Base-by-base conservation (phyloP, 768 basidiomycete species). In the Exsudoporus frostii region DNA sequence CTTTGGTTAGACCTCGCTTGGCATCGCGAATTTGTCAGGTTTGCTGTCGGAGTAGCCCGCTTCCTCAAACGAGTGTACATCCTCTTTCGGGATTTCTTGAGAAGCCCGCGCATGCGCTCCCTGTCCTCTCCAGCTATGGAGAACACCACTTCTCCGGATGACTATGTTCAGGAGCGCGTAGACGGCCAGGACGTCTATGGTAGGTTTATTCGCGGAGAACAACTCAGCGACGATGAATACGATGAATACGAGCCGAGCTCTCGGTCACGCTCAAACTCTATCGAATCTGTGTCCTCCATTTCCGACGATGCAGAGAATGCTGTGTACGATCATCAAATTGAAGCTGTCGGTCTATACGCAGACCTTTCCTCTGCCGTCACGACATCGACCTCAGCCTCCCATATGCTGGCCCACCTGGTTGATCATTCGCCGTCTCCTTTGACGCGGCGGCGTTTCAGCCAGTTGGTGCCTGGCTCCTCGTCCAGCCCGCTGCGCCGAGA, bases 201-300 rank as follows among this genome's bases (percentile, higher is more conserved):
- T 53, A 73, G 79, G 30, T 88, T 89, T 59, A 68, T 87, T 55
- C 73, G 77, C 15, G 87, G 84, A 11, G 85, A 87, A 48, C 71
- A 63, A 7, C 62, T 82, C 17, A 75, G 71, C 52, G 80, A 81
- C 51, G 79, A 80, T 44, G 78, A 79, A 47, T 76, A 75, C 15
- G 75, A 74, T 15, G 77, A 76, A 51, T 64, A 70, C 45, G 61
- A 61, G 34, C 66, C 65, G 20, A 29, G 41, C 34, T 60, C 56
- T 32, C 65, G 44, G 8, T 67, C 62, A 11, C 61, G 51, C 47
- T 65, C 60, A 25, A 55, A 30, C 41, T 63, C 56, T 24, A 42
- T 48, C 53, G 63, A 45, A 19, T 65, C 61, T 27, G 36, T 54
- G 51, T 66, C 60, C 30, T 71, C 55, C 61, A 56, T 48, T 52